Evolutionary conservation across 2,329 filamentous ascomycete genomes (phyloP).

Genomic region (Aspergillus sergii): DNA sequence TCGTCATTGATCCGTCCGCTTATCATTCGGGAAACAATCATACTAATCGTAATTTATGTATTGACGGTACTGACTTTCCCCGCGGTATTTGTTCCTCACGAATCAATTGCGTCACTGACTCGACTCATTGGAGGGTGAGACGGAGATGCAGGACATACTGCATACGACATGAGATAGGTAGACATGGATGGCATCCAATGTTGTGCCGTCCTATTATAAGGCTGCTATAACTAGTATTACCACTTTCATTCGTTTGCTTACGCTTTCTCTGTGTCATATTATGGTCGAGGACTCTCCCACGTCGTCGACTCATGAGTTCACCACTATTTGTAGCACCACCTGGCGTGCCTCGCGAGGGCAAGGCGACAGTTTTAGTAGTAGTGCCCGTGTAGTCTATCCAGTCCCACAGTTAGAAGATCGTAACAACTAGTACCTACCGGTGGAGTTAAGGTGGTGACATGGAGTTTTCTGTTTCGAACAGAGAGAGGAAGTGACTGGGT

Average conservation of each 20-base stretch:
- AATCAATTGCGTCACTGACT: slow-evolving; percentile 10
- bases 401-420: background rate
- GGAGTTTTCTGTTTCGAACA: background rate
- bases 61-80: background rate
- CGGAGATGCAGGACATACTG: background rate
- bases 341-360: background rate
- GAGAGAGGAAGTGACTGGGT: background rate
- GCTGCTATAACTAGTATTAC: background rate
- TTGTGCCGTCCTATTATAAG: background rate
- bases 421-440: background rate
- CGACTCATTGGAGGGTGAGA: background rate
- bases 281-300: background rate
- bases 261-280: background rate
- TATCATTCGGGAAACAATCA: background rate
- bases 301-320: background rate
- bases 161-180: background rate
- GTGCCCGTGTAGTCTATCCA: background rate
- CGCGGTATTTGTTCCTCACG: background rate
- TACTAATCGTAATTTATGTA: background rate
- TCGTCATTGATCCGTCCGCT: slow-evolving; percentile 2
- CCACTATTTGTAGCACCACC: background rate
- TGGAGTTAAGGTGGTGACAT: background rate
- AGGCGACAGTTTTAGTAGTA: background rate
- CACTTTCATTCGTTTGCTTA: background rate
- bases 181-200: background rate